Conservation (phyloP, 208 protist species). For the Tritrichomonas foetus region DNA sequence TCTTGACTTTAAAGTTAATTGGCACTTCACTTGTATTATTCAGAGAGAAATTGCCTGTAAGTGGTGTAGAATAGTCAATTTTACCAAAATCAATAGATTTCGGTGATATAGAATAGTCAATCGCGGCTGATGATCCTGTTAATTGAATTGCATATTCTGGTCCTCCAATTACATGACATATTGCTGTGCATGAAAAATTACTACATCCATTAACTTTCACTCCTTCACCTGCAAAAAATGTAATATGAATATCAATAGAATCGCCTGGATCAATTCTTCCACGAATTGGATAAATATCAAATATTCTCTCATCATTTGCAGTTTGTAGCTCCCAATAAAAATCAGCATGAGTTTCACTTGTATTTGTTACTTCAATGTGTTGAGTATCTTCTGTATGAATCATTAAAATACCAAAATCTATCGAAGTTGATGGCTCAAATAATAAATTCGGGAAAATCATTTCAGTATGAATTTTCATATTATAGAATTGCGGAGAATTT, state of each 20-base stretch:
- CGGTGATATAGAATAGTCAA: background rate
- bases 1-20: background rate
- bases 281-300: conserved; percentile 29
- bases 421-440: background rate
- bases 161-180: background rate
- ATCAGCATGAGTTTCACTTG: background rate
- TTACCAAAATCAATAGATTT: background rate
- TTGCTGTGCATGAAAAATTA: background rate
- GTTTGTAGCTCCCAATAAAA: conserved; percentile 15
- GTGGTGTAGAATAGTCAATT: background rate
- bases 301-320: background rate
- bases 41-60: background rate
- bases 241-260: background rate
- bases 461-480: background rate
- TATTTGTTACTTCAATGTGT: background rate
- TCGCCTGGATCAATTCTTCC: background rate
- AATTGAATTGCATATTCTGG: conserved; percentile 18
- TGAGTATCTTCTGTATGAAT: background rate
- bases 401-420: background rate
- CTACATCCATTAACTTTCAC: background rate
- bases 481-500: background rate
- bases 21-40: background rate
- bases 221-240: background rate
- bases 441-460: conserved; percentile 4
- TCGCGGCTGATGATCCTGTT: background rate